Conservation (phyloP, 768 basidiomycete species). For the Exidia glandulosa region DNA sequence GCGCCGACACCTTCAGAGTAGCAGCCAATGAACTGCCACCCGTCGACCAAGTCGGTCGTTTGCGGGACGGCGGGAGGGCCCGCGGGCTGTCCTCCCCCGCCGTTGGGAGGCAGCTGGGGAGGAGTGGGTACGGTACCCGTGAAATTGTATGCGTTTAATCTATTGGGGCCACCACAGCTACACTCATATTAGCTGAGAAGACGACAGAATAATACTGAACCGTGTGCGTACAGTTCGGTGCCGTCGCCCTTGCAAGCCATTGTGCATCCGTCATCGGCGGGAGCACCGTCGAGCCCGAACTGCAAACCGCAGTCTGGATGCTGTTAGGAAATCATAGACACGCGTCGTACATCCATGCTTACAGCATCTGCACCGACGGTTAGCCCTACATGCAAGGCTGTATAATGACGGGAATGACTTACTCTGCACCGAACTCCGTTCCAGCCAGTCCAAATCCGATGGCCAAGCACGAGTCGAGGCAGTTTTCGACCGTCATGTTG, state of each 20-base stretch:
- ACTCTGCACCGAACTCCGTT: constrained; percentile 36
- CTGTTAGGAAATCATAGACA: constrained; percentile 4
- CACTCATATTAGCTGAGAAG: too few relatives aligned
- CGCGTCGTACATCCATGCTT: too few relatives aligned
- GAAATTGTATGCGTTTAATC: constrained; percentile 58
- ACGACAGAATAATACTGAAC: neutral
- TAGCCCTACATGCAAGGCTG: neutral
- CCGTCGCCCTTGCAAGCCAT: constrained; percentile 56
- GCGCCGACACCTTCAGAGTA: constrained; percentile 19
- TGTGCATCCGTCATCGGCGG: constrained; percentile 44
- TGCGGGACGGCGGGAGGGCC: constrained; percentile 24
- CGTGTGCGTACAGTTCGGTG: constrained; percentile 31
- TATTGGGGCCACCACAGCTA: constrained; percentile 57
- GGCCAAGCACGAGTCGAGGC: constrained; percentile 50
- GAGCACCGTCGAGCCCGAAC: constrained; percentile 36
- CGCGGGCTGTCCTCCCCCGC: constrained; percentile 23
- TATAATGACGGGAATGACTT: constrained; percentile 33
- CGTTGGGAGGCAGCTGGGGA: constrained; percentile 23
- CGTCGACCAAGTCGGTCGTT: constrained; percentile 39
- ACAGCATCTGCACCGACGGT: too few relatives aligned
- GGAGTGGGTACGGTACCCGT: constrained; percentile 43
- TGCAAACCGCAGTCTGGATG: constrained; percentile 37
- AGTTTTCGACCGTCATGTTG: constrained; percentile 41
- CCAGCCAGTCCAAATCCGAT: constrained; percentile 33
- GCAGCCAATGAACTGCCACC: constrained; percentile 54